Evolutionary conservation across 148 eudicot species (phyloP).

Genomic region (Camellia sinensis): DNA sequence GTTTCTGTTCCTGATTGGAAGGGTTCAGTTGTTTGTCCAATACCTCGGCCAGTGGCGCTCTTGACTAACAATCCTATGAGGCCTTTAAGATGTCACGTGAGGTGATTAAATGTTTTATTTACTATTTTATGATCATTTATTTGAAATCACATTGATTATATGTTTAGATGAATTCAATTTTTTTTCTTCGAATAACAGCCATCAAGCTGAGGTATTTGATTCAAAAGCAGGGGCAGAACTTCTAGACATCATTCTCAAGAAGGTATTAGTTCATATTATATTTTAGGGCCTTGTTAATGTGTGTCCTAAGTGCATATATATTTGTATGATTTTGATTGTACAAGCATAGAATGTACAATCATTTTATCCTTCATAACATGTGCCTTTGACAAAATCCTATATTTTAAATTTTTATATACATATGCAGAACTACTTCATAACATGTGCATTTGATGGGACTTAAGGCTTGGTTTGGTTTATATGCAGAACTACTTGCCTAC

Average conservation of each 20-base stretch:
- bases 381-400: too few species aligned
- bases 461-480: too few species aligned
- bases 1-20: constrained; percentile 21
- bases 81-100: constrained; percentile 32
- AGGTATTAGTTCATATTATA: constrained; percentile 25
- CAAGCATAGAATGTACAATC: too few species aligned
- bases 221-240: constrained; percentile 45
- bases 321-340: too few species aligned
- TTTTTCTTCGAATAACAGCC: constrained; percentile 13
- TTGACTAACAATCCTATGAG: constrained; percentile 26
- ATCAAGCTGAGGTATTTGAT: constrained; percentile 31
- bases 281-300: too few species aligned
- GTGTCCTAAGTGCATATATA: background rate
- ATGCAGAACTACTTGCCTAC: too few species aligned
- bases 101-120: constrained; percentile 16
- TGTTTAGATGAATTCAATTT: background rate
- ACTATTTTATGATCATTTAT: background rate
- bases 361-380: too few species aligned
- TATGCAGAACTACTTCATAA: too few species aligned
- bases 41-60: constrained; percentile 38
- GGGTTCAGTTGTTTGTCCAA: constrained; percentile 39
- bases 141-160: background rate
- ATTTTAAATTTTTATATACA: too few species aligned
- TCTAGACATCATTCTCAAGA: constrained; percentile 45
- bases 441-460: too few species aligned